Conservation (phyloP, 768 basidiomycete species). For the Pluteus cervinus region DNA sequence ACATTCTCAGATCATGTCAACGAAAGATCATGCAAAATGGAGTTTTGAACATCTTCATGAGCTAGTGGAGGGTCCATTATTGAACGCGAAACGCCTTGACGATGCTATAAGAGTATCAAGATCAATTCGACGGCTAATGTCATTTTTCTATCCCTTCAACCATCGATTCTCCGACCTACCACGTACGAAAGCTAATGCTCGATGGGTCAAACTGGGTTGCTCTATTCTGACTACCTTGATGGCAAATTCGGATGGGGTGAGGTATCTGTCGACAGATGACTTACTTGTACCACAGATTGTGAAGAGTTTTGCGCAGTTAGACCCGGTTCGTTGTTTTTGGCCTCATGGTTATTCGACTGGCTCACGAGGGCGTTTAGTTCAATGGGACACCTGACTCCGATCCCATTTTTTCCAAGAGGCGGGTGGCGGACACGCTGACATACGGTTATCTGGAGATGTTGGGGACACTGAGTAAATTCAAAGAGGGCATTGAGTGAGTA, state of each 20-base stretch:
- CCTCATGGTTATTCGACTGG: not conserved
- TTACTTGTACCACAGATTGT: slow-evolving; percentile 78
- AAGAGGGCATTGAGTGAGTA: slow-evolving; percentile 87
- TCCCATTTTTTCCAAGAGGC: slow-evolving; percentile 78
- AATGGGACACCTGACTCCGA: slow-evolving; percentile 69
- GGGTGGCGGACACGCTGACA: slow-evolving; percentile 77
- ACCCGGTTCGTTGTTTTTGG: slow-evolving; percentile 58
- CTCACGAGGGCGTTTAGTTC: slow-evolving; percentile 38
- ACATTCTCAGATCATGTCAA: slow-evolving; percentile 70
- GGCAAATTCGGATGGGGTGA: slow-evolving; percentile 74
- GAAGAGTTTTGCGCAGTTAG: slow-evolving; percentile 85
- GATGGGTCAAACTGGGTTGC: slow-evolving; percentile 84
- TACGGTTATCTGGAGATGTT: slow-evolving; percentile 96
- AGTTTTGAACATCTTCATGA: slow-evolving; percentile 86
- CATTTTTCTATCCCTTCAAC: slow-evolving; percentile 88
- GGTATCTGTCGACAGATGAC: slow-evolving; percentile 79
- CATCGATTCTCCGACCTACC: slow-evolving; percentile 87
- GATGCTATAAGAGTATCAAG: slow-evolving; percentile 89
- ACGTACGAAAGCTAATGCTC: slow-evolving; percentile 57
- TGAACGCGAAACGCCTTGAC: slow-evolving; percentile 89
- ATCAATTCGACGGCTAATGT: slow-evolving; percentile 86
- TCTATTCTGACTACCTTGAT: slow-evolving; percentile 78
- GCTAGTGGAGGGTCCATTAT: slow-evolving; percentile 84
- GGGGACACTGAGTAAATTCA: slow-evolving; percentile 81
- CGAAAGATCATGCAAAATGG: slow-evolving; percentile 90